phyloP scores from a whole-genome alignment of 78 protist species.

The Protostelium mycophagum region DNA sequence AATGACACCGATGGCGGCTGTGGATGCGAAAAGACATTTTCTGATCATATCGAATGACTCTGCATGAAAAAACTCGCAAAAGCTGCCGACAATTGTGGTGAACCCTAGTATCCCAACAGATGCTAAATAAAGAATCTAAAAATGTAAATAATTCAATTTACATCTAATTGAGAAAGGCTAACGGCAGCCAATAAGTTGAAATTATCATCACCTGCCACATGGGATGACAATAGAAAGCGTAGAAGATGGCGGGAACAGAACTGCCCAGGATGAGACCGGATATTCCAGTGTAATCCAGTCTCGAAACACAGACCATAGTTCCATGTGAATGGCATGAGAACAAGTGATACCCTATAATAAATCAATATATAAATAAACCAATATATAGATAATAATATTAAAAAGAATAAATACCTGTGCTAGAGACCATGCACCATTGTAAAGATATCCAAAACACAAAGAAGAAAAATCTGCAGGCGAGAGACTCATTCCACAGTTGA shows the following conservation, averaged over 20 bases:
- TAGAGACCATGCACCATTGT: background rate
- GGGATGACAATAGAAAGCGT: background rate
- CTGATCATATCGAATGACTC: background rate
- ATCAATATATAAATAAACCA: background rate
- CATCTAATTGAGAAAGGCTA: too few species aligned
- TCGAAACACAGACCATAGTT: background rate
- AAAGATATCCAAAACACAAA: background rate
- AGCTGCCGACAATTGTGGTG: background rate
- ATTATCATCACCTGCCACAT: background rate
- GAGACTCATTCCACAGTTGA: background rate
- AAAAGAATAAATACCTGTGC: background rate
- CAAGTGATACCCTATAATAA: background rate
- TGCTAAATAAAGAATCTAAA: background rate
- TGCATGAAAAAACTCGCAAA: background rate
- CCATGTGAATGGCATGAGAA: background rate
- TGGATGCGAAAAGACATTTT: background rate
- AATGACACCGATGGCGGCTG: background rate
- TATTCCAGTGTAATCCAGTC: background rate
- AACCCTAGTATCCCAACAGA: background rate
- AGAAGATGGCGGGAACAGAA: background rate
- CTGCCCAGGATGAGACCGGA: background rate
- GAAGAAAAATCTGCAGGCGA: background rate
- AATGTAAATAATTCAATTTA: background rate
- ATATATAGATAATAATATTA: too few species aligned
- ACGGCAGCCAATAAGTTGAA: background rate